Evolutionary conservation across 2,329 filamentous ascomycete species (phyloP).

Genomic region (Fusarium mangiferae): DNA sequence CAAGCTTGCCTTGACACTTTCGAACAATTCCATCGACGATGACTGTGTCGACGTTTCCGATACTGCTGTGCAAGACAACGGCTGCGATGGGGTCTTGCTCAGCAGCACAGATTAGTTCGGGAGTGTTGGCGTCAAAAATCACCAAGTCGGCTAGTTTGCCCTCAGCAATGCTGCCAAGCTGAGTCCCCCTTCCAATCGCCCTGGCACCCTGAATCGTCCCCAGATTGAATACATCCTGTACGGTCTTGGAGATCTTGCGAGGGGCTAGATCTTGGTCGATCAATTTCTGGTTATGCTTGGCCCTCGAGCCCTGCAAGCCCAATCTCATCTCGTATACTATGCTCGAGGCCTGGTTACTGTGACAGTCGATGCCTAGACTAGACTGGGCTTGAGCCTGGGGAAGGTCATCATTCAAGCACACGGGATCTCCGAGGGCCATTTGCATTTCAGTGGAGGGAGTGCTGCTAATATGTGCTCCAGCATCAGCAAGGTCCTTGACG

Average conservation of each 20-base stretch:
- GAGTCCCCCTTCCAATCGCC: neutral
- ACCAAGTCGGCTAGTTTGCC: conserved; percentile 4
- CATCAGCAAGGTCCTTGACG: neutral
- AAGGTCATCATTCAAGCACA: conserved; percentile 6
- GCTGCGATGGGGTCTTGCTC: neutral
- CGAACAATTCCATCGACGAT: neutral
- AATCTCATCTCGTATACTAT: conserved; percentile 15
- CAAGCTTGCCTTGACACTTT: neutral
- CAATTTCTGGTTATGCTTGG: neutral
- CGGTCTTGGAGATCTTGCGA: neutral
- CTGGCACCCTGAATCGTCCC: conserved; percentile 6
- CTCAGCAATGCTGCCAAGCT: neutral
- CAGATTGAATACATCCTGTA: neutral
- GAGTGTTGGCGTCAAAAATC: neutral
- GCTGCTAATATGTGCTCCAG: neutral
- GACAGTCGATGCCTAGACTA: conserved; percentile 6
- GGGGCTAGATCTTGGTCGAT: neutral
- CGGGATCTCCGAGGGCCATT: conserved; percentile 2
- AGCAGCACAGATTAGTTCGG: neutral
- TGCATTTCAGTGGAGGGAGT: conserved; percentile 25
- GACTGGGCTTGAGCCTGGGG: neutral
- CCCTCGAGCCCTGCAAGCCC: neutral
- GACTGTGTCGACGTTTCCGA: neutral
- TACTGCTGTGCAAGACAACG: conserved; percentile 6
- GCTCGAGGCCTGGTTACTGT: conserved; percentile 10